phyloP scores from a whole-genome alignment of 805 yeast genomes.

The Saccharomyces kudriavzevii region DNA sequence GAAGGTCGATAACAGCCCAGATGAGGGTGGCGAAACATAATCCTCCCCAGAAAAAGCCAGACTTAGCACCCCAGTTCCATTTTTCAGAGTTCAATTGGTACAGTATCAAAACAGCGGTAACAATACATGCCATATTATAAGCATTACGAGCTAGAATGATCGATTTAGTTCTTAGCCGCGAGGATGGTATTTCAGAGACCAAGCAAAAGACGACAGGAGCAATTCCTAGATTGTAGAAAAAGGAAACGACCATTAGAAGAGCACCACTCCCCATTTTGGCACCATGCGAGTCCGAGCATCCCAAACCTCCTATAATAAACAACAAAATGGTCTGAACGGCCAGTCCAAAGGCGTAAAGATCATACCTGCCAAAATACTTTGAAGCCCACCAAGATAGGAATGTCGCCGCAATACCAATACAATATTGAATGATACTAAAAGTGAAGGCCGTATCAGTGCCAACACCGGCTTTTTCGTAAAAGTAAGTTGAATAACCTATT shows the following conservation, averaged over 20 bases:
- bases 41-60: constrained; percentile 41
- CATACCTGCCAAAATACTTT: constrained; percentile 9
- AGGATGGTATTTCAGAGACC: constrained; percentile 38
- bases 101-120: constrained; percentile 37
- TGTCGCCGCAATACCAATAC: constrained; percentile 40
- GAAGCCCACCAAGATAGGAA: constrained; percentile 11
- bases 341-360: constrained; percentile 10
- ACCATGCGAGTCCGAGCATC: constrained; percentile 16
- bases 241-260: constrained; percentile 38
- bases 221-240: constrained; percentile 37
- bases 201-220: constrained; percentile 39
- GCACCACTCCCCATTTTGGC: constrained; percentile 42
- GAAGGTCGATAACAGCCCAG: constrained; percentile 46
- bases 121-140: constrained; percentile 30
- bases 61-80: constrained; percentile 43
- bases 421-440: constrained; percentile 39
- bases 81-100: constrained; percentile 42
- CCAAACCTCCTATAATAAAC: constrained; percentile 40
- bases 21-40: constrained; percentile 26
- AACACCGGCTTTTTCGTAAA: constrained; percentile 43
- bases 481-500: constrained; percentile 45
- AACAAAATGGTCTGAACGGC: constrained; percentile 30
- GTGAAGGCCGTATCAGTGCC: constrained; percentile 38
- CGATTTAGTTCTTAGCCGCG: constrained; percentile 37
- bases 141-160: constrained; percentile 35